Base-by-base conservation (phyloP, 345 rosid genomes). In the Clausena lansium region DNA sequence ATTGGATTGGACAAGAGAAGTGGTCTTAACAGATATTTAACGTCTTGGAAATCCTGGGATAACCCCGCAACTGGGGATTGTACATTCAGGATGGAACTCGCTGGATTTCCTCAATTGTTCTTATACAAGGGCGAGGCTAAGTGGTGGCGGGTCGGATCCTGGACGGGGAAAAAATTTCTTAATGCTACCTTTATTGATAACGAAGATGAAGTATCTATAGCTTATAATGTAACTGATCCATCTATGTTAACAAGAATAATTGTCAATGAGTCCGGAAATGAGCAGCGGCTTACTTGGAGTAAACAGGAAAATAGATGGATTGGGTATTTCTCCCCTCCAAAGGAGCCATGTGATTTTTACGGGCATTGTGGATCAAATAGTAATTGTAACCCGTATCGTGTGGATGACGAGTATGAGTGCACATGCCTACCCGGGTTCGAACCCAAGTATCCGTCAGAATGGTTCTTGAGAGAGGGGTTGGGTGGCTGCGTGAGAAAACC, bases 341-440 rank as follows among this genome's bases (percentile, higher is more conserved):
- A 82, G 50, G 97, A 95, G 54, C 82, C 75, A 28, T 95, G 98
- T 45, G 99, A 93, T 45, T 70, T 58, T 74, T 89, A 91, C 54
- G 39, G 75, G 20, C 79, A 82, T 39, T 95, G 98, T 55, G 99
- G 96, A 13, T 77, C 77, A 3, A 86, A 88, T 58, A 74, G 84
- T 76, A 82, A 80, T 3, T 90, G 95, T 24, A 83, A 89, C 76
- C 65, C 85, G 0, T 62, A 77, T 4, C 64, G 22, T 9, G 52
- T 83, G 57, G 20, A 45, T 0, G 88, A 76, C 1, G 71, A 71
- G 70, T 87, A 82, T 41, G 87, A 81, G 62, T 92, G 97, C 73
- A 52, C 54, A 1, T 94, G 98, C 78, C 55, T 91, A 7, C 95
- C 94, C 0, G 97, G 97, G 5, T 91, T 84, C 61, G 86, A 86